Evolutionary conservation across 1,139 yeast genomes (phyloP).

Genomic region (Wickerhamomyces sp.): DNA sequence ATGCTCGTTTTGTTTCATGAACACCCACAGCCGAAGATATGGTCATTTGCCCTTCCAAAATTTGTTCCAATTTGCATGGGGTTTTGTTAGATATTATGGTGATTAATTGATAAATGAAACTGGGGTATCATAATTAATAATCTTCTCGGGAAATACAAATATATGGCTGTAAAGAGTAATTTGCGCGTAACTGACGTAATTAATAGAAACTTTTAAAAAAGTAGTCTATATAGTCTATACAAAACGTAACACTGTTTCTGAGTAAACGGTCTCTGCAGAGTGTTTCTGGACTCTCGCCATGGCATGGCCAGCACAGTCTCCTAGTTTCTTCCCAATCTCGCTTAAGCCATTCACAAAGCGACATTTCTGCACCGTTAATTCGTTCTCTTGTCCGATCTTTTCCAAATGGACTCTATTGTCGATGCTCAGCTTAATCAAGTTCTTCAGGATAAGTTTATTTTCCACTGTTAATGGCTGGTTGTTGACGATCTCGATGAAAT

Average conservation of each 20-base stretch:
- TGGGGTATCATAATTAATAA: too few relatives aligned
- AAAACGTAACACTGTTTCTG: slow-evolving; percentile 17
- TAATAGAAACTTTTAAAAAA: too few relatives aligned
- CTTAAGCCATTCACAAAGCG: slow-evolving; percentile 13
- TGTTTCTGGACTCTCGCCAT: slow-evolving; percentile 3
- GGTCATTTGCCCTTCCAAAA: too few relatives aligned
- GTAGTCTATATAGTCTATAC: too few relatives aligned
- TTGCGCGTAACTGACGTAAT: too few relatives aligned
- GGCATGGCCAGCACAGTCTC: background rate
- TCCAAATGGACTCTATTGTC: slow-evolving; percentile 8
- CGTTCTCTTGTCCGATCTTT: slow-evolving; percentile 3
- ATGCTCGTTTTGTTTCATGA: slow-evolving; percentile 27
- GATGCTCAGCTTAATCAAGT: slow-evolving; percentile 9
- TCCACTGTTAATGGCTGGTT: slow-evolving; percentile 6
- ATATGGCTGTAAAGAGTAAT: too few relatives aligned
- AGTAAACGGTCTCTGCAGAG: slow-evolving; percentile 9
- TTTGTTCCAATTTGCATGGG: too few relatives aligned
- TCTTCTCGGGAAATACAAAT: too few relatives aligned
- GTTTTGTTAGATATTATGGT: too few relatives aligned
- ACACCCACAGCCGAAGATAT: too few relatives aligned
- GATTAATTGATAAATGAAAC: too few relatives aligned
- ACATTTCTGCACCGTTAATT: slow-evolving; percentile 12
- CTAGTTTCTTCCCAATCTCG: slow-evolving; percentile 1
- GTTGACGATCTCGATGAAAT: slow-evolving; percentile 8
- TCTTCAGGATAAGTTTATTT: slow-evolving; percentile 9